A percentile compares a stretch with the other conserved stretches of the same genome.
These are phyloP conservation scores for Pythium rhizo-oryzae DNA, from an alignment of 352 stramenopile genomes.

Conservation along the genomic window DNA sequence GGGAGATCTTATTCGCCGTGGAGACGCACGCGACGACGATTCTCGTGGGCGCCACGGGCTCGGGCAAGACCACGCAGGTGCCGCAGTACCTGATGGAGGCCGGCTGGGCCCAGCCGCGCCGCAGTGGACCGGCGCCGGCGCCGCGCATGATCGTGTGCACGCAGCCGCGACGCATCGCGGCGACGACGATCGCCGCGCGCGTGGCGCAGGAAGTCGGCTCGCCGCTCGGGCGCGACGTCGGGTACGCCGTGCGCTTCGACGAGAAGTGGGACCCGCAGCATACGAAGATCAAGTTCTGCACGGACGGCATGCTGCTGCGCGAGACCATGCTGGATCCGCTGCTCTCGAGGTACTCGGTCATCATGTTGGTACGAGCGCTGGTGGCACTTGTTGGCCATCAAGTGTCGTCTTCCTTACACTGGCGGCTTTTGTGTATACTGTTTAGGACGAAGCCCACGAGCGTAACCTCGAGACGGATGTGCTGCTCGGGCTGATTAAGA, in stretches of 20 bases:
- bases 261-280: conserved; percentile 84
- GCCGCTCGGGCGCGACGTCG: conserved; percentile 92
- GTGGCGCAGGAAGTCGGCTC: conserved; percentile 98
- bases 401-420: too few species aligned
- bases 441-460: conserved; percentile 95
- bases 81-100: conserved; percentile 92
- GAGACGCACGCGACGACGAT: conserved; percentile 89
- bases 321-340: conserved; percentile 91
- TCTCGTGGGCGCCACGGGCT: conserved; percentile 93
- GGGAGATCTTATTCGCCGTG: conserved; percentile 91
- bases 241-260: conserved; percentile 99
- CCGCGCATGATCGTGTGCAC: conserved; percentile 87
- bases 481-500: conserved; percentile 95
- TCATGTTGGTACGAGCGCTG: conserved; percentile 77
- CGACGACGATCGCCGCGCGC: conserved; percentile 97
- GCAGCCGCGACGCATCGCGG: conserved; percentile 96
- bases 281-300: conserved; percentile 99
- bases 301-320: conserved; percentile 98
- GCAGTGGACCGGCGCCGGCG: conserved; percentile 12
- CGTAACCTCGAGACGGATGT: conserved; percentile 94
- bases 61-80: conserved; percentile 93
- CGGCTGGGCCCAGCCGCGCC: conserved; percentile 65
- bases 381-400: too few species aligned
- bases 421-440: conserved; percentile 1
- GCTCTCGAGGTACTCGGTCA: conserved; percentile 76